Evolutionary conservation across 73 alveolate species (phyloP).

Genomic region (Halteria grandinella): DNA sequence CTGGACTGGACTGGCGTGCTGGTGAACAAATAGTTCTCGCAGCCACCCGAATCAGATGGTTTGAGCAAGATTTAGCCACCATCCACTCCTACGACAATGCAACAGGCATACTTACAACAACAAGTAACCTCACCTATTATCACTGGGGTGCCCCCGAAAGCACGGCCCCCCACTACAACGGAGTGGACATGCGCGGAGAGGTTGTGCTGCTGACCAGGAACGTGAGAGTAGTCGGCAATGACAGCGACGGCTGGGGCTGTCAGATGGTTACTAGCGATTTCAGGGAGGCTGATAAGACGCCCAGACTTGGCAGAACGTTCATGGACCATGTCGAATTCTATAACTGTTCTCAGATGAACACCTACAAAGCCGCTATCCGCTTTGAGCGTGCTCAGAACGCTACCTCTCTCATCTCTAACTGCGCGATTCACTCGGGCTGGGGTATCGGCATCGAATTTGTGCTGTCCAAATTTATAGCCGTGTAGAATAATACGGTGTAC

Average conservation of each 20-base stretch:
- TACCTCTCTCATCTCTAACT: conserved; percentile 5
- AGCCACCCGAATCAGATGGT: neutral
- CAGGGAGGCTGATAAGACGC: neutral
- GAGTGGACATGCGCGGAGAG: conserved; percentile 38
- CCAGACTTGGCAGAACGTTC: conserved; percentile 9
- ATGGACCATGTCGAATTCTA: conserved; percentile 21
- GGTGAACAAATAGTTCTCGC: conserved; percentile 19
- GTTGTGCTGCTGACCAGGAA: conserved; percentile 31
- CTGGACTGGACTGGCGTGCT: conserved; percentile 14
- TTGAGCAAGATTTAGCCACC: conserved; percentile 1
- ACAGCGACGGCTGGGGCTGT: conserved; percentile 30
- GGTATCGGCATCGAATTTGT: conserved; percentile 1
- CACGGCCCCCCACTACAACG: conserved; percentile 23
- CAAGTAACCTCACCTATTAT: neutral
- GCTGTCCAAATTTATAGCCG: neutral
- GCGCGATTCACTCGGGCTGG: conserved; percentile 7
- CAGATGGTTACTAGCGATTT: conserved; percentile 35
- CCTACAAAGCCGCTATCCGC: conserved; percentile 40
- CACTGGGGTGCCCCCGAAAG: conserved; percentile 16
- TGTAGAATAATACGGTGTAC: neutral
- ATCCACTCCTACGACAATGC: conserved; percentile 7
- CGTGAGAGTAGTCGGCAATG: conserved; percentile 9
- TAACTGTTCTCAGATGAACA: conserved; percentile 34
- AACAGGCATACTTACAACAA: conserved; percentile 7
- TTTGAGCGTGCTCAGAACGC: neutral